These are phyloP conservation scores for Solanum lycopersicoides DNA, from an alignment of 257 asterid species.

Conservation along the genomic window DNA sequence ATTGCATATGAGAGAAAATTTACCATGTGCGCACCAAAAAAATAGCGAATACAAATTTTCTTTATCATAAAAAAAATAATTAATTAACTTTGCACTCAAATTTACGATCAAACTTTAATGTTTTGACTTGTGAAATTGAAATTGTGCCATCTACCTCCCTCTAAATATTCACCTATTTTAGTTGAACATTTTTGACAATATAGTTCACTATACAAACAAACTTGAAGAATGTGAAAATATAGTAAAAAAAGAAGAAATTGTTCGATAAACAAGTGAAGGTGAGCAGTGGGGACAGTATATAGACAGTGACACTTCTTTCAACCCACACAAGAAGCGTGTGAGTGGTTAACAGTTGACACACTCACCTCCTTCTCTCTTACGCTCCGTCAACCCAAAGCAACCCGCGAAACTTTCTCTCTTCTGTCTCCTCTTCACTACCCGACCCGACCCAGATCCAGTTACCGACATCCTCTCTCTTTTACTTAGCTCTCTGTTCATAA, in stretches of 20 bases:
- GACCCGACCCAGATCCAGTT: slow-evolving; percentile 12
- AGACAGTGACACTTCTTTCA: neutral
- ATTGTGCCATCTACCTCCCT: neutral
- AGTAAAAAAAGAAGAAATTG: neutral
- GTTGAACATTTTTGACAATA: neutral
- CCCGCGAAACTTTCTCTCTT: slow-evolving; percentile 11
- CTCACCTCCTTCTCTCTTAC: slow-evolving; percentile 32
- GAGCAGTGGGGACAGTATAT: neutral
- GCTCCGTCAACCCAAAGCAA: slow-evolving; percentile 42
- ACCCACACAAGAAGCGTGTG: slow-evolving; percentile 27
- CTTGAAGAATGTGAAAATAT: neutral
- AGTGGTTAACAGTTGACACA: slow-evolving; percentile 14
- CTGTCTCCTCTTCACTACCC: slow-evolving; percentile 4
- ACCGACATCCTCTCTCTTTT: neutral
- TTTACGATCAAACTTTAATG: too few species aligned
- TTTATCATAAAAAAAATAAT: too few species aligned
- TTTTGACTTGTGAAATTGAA: neutral
- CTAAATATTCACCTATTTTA: neutral
- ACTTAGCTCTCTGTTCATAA: neutral
- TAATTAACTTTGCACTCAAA: too few species aligned
- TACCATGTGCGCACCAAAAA: too few species aligned
- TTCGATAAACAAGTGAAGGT: neutral
- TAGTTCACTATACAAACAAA: neutral
- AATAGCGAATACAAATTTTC: too few species aligned
- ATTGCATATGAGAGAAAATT: too few species aligned